Percentiles rank a stretch among this genome's conserved stretches.
Conservation (phyloP, 2,329 filamentous ascomycete species). For the Magnaporthiopsis incrustans region DNA sequence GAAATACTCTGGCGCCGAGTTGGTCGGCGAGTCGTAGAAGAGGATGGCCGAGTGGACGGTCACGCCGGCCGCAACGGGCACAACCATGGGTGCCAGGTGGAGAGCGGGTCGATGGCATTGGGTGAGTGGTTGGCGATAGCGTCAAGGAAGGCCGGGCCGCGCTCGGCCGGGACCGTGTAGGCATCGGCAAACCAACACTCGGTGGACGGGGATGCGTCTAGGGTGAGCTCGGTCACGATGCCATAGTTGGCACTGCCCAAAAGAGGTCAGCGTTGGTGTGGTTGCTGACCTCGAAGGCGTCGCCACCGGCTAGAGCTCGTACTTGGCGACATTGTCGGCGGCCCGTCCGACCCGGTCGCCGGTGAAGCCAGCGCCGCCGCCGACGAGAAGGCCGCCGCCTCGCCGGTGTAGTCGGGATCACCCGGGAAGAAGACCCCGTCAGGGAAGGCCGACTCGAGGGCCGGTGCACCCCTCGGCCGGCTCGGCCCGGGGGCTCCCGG, state of each 20-base stretch:
- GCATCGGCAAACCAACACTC: constrained; percentile 43
- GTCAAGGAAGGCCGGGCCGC: constrained; percentile 29
- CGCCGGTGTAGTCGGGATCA: neutral
- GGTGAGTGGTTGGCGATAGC: constrained; percentile 36
- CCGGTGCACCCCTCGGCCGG: neutral
- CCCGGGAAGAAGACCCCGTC: neutral
- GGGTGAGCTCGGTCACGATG: constrained; percentile 41
- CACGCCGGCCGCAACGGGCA: constrained; percentile 40
- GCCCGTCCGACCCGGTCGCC: constrained; percentile 46
- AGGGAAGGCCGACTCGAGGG: neutral
- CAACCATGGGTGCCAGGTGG: constrained; percentile 28
- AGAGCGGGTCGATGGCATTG: constrained; percentile 24
- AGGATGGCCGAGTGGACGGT: constrained; percentile 20
- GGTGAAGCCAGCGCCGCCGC: constrained; percentile 48
- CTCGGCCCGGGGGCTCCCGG: neutral
- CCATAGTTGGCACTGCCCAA: constrained; percentile 50
- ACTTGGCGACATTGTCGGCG: constrained; percentile 42
- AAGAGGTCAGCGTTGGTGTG: constrained; percentile 31
- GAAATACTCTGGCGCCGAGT: neutral
- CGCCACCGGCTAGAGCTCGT: constrained; percentile 43
- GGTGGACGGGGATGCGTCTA: constrained; percentile 45
- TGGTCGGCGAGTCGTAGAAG: constrained; percentile 1
- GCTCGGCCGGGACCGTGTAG: constrained; percentile 37
- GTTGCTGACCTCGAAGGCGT: constrained; percentile 14
- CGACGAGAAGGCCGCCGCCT: constrained; percentile 27